Evolutionary conservation across 352 stramenopile genomes (phyloP), one percentile per base, ranked within the genome.

Genomic region (Plasmopara muralis): DNA sequence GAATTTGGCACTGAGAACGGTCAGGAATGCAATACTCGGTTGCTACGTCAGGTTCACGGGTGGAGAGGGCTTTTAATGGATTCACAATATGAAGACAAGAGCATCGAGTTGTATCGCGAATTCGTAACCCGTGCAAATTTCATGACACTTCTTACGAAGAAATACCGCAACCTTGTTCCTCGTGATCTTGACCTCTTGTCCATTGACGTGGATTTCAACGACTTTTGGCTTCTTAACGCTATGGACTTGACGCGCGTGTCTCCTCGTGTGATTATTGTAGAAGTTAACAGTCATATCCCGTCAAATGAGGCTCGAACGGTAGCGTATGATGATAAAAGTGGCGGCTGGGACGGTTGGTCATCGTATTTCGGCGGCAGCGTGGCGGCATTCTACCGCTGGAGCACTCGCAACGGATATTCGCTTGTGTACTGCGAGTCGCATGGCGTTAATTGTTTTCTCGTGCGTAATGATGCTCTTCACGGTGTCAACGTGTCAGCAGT

Each of bases 391-490:
- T 37, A 75, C 15, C 45, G 48, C 15, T 85, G 75, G 72, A 73
- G 64, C 0, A 6, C 31, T 9, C 35, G 54, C 6, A 55, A 79
- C 16, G 64, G 61, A 5, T 89, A 87, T 50, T 83, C 79, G 34
- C 62, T 89, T n/a, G 66, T 89, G 53, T 89, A 87, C 55, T 87
- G 75, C 45, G 79, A 90, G 54, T 87, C 73, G 3, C 79, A 83
- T 34, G 79, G 79, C 37, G 77, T 90, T 15, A 87, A 87, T 48
- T 87, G 77, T 53, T 87, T 88, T 29, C 62, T 90, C 20, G 64
- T 88, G 14, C 67, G 63, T 10, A 70, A 82, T 33, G 74, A 85
- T 53, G 66, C 52, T 25, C 52, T 85, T 9, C 54, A 64, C 2
- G 43, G 25, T 25, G 43, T 61, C 34, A 72, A 68, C 16, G 62